These are phyloP conservation scores for Syzygium aromaticum DNA, from an alignment of 345 rosid genomes.

Conservation along the genomic window DNA sequence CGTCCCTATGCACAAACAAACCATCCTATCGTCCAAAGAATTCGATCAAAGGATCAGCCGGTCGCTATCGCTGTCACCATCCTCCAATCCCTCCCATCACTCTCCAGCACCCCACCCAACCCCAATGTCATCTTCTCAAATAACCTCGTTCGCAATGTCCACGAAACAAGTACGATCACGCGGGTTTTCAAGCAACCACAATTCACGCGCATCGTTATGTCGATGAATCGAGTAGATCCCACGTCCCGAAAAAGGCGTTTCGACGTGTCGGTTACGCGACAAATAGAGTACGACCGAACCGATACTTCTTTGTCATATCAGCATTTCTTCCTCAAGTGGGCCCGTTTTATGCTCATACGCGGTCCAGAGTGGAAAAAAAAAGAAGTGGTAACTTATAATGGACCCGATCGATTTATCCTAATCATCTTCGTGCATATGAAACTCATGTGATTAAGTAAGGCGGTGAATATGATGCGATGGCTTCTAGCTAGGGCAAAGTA, in stretches of 20 bases:
- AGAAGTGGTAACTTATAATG: background rate
- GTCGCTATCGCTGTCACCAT: background rate
- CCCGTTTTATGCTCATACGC: background rate
- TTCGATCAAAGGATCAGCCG: background rate
- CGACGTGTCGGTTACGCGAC: rapidly evolving
- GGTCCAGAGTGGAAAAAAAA: rapidly evolving
- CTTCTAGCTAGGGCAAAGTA: background rate
- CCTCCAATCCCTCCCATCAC: background rate
- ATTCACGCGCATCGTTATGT: background rate
- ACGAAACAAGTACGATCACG: rapidly evolving
- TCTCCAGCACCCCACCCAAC: background rate
- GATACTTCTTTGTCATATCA: background rate
- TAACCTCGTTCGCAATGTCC: no score
- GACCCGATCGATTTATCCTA: background rate
- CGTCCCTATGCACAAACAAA: background rate
- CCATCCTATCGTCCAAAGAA: no score
- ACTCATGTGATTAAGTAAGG: background rate
- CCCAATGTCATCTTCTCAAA: background rate
- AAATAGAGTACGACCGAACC: rapidly evolving
- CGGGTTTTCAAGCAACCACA: background rate
- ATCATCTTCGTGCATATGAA: background rate
- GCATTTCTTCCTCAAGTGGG: background rate
- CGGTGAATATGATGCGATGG: background rate
- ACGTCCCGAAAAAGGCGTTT: background rate
- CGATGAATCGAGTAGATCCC: background rate